Base-by-base conservation (phyloP, 2,329 filamentous ascomycete species). In the Ophiostoma piceae region DNA sequence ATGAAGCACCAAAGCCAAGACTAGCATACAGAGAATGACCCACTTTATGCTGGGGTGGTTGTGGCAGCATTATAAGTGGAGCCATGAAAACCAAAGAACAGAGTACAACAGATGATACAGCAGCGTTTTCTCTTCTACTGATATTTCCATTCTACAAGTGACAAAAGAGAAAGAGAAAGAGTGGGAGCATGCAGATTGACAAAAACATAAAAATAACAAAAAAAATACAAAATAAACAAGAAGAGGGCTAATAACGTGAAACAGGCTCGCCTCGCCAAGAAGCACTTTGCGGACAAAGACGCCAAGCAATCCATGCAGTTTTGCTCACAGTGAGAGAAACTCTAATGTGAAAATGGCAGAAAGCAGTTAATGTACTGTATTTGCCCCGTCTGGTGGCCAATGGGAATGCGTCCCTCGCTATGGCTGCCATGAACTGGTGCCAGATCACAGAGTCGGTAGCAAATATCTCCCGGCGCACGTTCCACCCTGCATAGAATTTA, bases 301-400 rank as follows among this genome's bases (percentile, higher is more conserved):
- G 62, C 62, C 9, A 65, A 65, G 35, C 16, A 14, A 32, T 32
- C 12, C 51, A 26, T 57, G 51, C 39, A 22, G 19, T 37, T 19
- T 37, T 65, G 16, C 35, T 65, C 62, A 65, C 62, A 65, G 62
- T 65, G 62, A 65, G 62, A 12, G 22, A 65, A 65, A 65, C 62
- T 65, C n/a, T 65, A 65, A 65, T 65, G 19, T 65, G 16, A 62
- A 35, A 57, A 57, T 57, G 26, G 8, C n/a, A 35, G 35, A 35
- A 8, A 35, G 35, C 3, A 35, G 35, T 3, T 8, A 35, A 35
- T 3, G 35, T 35, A 3, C 35, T 35, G 51, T 57, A 57, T 37
- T 35, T 11, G 1, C 8, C 32, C 60, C 16, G 7, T 37, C 19
- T 16, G 7, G 16, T 37, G 60, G 32, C 60, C 60, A 64, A 64